Evolutionary conservation across 257 asterid species (phyloP).

Genomic region (Sherardia arvensis): DNA sequence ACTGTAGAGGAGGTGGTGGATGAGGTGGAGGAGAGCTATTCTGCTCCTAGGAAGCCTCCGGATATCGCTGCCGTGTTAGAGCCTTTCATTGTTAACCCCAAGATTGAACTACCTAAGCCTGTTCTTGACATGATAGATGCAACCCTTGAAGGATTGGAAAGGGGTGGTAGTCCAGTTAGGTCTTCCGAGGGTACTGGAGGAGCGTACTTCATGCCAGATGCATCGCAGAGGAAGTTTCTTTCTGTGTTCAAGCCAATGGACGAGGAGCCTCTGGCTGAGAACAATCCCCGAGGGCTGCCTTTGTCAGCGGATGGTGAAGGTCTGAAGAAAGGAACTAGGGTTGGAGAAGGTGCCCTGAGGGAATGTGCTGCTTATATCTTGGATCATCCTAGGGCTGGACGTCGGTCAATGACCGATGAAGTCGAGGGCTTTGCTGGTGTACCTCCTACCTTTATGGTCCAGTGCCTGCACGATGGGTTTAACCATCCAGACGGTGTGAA

Average conservation of each 20-base stretch:
- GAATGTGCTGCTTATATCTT: conserved; percentile 81
- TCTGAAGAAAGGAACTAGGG: conserved; percentile 83
- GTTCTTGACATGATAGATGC: conserved; percentile 39
- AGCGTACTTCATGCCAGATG: conserved; percentile 73
- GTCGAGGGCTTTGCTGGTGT: conserved; percentile 68
- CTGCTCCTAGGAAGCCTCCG: conserved; percentile 29
- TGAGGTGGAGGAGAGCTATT: conserved; percentile 21
- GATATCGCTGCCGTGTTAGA: conserved; percentile 41
- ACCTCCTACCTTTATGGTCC: conserved; percentile 61
- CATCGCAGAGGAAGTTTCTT: conserved; percentile 43
- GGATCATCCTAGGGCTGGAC: conserved; percentile 80
- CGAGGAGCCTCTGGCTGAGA: conserved; percentile 90
- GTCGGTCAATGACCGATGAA: conserved; percentile 52
- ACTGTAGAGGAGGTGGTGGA: conserved; percentile 19
- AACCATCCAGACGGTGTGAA: conserved; percentile 53
- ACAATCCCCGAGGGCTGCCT: conserved; percentile 86
- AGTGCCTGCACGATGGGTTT: conserved; percentile 65
- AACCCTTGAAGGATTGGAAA: conserved; percentile 50
- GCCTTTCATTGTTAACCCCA: conserved; percentile 62
- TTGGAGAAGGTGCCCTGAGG: conserved; percentile 85
- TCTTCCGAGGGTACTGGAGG: conserved; percentile 94
- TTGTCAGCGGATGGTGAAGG: conserved; percentile 80
- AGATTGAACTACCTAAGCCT: conserved; percentile 48
- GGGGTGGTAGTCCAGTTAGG: conserved; percentile 53
- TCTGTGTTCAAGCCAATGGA: conserved; percentile 84